Evolutionary conservation across 2,329 filamentous ascomycete species (phyloP), one percentile per base, ranked within the genome.

Genomic region (Pseudonectria foliicola): DNA sequence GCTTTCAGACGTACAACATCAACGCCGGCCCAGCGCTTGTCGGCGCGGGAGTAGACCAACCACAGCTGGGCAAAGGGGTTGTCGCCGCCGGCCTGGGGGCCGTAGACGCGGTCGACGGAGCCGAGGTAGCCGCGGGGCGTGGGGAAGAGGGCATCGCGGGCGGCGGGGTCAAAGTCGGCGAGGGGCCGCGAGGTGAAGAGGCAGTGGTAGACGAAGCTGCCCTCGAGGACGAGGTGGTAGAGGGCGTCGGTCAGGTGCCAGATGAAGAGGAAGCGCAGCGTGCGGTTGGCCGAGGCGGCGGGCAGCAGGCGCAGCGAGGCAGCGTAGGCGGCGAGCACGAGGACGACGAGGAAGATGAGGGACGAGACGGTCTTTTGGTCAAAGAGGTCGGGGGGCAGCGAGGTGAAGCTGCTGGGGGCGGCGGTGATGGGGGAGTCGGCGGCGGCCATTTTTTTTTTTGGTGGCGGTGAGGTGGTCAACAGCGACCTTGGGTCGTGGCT

Each of bases 191-290:
- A 70, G 8, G 65, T 68, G 71, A 88, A 90, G 73, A 96, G 93
- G 68, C 86, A 94, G 65, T 94, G 86, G 71, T 88, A 95, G 15
- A 95, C 77, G 62, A 87, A 96, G 53, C 79, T 82, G 35, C 87
- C 89, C 66, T 96, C 90, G 57, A 96, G 83, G 58, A 87, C 70
- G 62, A 93, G 78, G 67, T 98, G 92, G 53, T 89, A 90, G 28
- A 95, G 73, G 23, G 86, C 86, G 60, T 95, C 89, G 64, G 94
- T 93, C 25, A 85, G 74, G 66, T 95, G 89, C 90, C 90, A 95
- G 63, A 93, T 75, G 71, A 95, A 95, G 45, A 95, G 79, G 56
- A 85, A 66, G 42, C 88, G 86, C 37, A 72, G 70, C 33, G 78
- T 74, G 25, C 64, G 56, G 2, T 73, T 62, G 10, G 77, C 67